These are phyloP conservation scores for Coniochaeta pulveracea DNA, from an alignment of 2,329 filamentous ascomycete genomes.

Conservation along the genomic window DNA sequence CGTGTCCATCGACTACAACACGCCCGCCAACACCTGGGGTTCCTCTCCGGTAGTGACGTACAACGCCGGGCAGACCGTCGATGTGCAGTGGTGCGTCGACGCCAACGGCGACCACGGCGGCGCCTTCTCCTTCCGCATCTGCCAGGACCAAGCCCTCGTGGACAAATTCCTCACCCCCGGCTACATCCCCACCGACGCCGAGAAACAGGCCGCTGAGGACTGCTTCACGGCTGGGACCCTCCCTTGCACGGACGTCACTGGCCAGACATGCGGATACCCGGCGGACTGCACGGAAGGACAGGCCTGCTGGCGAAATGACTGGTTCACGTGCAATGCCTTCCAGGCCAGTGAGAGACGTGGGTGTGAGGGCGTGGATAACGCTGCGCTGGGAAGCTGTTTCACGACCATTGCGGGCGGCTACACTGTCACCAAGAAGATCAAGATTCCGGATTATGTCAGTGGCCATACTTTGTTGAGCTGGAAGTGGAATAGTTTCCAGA, in stretches of 20 bases:
- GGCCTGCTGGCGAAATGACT: slow-evolving; percentile 36
- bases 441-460: slow-evolving; percentile 33
- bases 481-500: slow-evolving; percentile 45
- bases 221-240: slow-evolving; percentile 37
- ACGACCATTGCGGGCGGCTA: slow-evolving; percentile 42
- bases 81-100: slow-evolving; percentile 44
- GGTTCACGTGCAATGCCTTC: slow-evolving; percentile 41
- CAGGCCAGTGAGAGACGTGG: slow-evolving; percentile 21
- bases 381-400: slow-evolving; percentile 30
- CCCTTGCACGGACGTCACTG: slow-evolving; percentile 35
- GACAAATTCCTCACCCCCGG: slow-evolving; percentile 34
- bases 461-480: slow-evolving; percentile 39
- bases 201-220: slow-evolving; percentile 41
- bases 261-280: slow-evolving; percentile 35
- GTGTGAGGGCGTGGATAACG: slow-evolving; percentile 34
- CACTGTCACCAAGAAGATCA: slow-evolving; percentile 38
- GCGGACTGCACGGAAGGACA: slow-evolving; percentile 32
- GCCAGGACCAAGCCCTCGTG: slow-evolving; percentile 36
- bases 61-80: slow-evolving; percentile 29
- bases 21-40: slow-evolving; percentile 31
- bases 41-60: slow-evolving; percentile 29
- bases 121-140: slow-evolving; percentile 44
- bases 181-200: slow-evolving; percentile 35
- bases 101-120: slow-evolving; percentile 45
- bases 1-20: slow-evolving; percentile 41